Evolutionary conservation across 2,329 filamentous ascomycete genomes (phyloP).

Genomic region (Lasiodiplodia sp.): DNA sequence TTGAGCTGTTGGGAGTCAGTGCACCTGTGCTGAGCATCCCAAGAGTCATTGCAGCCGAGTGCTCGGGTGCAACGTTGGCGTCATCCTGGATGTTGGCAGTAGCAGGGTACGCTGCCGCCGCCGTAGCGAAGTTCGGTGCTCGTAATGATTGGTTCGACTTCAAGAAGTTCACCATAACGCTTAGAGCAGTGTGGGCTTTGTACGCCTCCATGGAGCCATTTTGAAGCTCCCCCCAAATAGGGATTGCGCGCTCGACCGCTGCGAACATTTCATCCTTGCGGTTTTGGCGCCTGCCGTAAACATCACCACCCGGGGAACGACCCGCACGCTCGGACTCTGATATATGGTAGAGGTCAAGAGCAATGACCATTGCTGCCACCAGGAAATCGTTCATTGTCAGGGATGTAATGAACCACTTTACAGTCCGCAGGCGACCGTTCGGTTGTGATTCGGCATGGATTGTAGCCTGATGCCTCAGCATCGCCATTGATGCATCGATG

Average conservation of each 20-base stretch:
- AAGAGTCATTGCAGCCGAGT: conserved; percentile 73
- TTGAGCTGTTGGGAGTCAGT: conserved; percentile 59
- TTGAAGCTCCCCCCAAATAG: conserved; percentile 81
- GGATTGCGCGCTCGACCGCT: conserved; percentile 73
- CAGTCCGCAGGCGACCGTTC: conserved; percentile 73
- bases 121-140: conserved; percentile 41
- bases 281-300: conserved; percentile 55
- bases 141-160: conserved; percentile 55
- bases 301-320: conserved; percentile 45
- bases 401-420: conserved; percentile 81
- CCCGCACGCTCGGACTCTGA: conserved; percentile 53
- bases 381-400: conserved; percentile 86
- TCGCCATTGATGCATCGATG: conserved; percentile 84
- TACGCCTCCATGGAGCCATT: conserved; percentile 87
- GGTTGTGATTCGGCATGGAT: conserved; percentile 77
- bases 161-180: conserved; percentile 83
- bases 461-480: conserved; percentile 78
- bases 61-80: conserved; percentile 66
- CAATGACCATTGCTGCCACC: conserved; percentile 83
- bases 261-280: conserved; percentile 75
- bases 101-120: conserved; percentile 40
- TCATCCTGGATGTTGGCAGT: conserved; percentile 51
- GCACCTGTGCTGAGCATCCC: conserved; percentile 71
- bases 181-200: conserved; percentile 83
- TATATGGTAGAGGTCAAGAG: conserved; percentile 80